These are phyloP conservation scores for Leishmania gerbilli DNA, from an alignment of 208 protist genomes.

Conservation along the genomic window DNA sequence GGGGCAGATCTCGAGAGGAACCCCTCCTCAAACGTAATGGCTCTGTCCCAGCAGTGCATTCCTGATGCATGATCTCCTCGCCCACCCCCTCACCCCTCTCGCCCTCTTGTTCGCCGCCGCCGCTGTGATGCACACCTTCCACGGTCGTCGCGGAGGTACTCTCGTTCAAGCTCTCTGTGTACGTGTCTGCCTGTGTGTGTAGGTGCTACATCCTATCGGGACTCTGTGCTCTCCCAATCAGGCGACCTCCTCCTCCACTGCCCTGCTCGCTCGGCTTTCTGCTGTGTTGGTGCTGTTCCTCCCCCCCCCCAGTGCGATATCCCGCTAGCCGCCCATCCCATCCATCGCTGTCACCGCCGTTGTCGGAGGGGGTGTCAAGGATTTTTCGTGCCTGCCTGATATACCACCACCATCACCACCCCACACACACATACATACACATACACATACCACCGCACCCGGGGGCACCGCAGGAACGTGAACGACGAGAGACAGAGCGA, in stretches of 20 bases:
- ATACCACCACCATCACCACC: not conserved
- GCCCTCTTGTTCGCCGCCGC: not conserved
- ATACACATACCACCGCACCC: not conserved
- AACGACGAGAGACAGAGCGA: not conserved
- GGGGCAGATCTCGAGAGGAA: not conserved
- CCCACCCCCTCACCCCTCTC: not conserved
- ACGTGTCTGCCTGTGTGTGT: not conserved
- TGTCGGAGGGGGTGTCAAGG: not conserved
- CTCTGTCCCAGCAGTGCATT: not conserved
- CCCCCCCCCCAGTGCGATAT: not conserved
- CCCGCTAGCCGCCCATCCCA: not conserved
- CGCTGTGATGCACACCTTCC: not conserved
- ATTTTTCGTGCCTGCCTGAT: not conserved
- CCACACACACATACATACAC: not conserved
- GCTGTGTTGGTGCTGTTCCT: not conserved
- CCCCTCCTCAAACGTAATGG: not conserved
- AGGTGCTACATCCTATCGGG: too few species aligned
- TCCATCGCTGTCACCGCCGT: not conserved
- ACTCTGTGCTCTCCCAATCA: not conserved
- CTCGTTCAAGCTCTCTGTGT: not conserved
- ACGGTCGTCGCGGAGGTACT: not conserved
- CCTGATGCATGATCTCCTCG: not conserved
- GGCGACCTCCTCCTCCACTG: not conserved
- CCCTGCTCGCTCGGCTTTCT: not conserved
- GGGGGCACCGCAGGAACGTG: not conserved